Percentiles rank a stretch among this genome's conserved stretches.
Conservation (phyloP, 768 basidiomycete species). For the Mycena olivaceomarginata region DNA sequence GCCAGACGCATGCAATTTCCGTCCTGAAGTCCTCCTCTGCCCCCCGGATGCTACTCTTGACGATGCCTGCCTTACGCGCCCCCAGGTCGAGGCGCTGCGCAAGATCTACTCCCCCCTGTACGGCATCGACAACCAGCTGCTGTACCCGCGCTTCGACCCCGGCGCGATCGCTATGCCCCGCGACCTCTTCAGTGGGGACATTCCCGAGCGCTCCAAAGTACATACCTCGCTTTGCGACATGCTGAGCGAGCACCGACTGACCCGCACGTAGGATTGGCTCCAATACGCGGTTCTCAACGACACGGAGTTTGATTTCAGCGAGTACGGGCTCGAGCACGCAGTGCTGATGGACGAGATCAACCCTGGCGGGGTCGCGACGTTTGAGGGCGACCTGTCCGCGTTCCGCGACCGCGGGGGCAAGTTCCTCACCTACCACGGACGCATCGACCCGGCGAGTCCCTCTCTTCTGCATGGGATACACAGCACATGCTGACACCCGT, state of each 20-base stretch:
- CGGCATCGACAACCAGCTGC: slow-evolving; percentile 34
- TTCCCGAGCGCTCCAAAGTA: slow-evolving; percentile 4
- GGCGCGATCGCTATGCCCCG: slow-evolving; percentile 17
- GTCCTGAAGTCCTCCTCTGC: slow-evolving; percentile 46
- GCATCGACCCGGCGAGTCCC: slow-evolving; percentile 22
- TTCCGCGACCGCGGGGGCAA: slow-evolving; percentile 40
- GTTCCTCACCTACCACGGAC: slow-evolving; percentile 50
- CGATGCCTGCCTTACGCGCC: slow-evolving; percentile 39
- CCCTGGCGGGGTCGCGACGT: slow-evolving; percentile 17
- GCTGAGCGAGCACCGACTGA: no score
- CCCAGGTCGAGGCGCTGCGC: slow-evolving; percentile 47
- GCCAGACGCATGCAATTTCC: slow-evolving; percentile 49
- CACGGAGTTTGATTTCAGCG: slow-evolving; percentile 18
- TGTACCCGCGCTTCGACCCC: slow-evolving; percentile 45
- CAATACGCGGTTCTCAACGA: slow-evolving; percentile 40
- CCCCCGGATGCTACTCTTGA: no score
- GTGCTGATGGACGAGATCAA: slow-evolving; percentile 16
- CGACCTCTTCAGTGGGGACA: slow-evolving; percentile 8
- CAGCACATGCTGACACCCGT: no score
- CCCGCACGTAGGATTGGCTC: slow-evolving; percentile 27
- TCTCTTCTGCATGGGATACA: no score
- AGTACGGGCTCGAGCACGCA: slow-evolving; percentile 24
- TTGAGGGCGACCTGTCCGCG: no score
- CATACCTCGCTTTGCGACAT: no score
- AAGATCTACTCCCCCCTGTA: slow-evolving; percentile 48